Evolutionary conservation across 129 eudicot genomes (phyloP).

Genomic region (Flaveria robusta): DNA sequence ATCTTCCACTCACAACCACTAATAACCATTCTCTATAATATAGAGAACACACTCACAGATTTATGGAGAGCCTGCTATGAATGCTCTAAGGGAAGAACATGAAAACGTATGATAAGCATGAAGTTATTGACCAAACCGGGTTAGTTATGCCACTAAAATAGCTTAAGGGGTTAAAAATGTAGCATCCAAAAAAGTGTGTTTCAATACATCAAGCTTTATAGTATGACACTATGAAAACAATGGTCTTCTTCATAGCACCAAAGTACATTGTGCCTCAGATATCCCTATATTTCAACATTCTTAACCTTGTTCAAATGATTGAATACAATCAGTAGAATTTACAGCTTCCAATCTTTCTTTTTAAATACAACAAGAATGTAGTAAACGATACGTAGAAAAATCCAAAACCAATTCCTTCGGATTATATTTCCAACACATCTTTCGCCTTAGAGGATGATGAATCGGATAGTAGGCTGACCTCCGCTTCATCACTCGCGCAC

Average conservation of each 20-base stretch:
- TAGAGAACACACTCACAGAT: too few species aligned
- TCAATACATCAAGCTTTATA: conserved; percentile 12
- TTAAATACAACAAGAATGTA: conserved; percentile 30
- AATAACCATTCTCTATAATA: too few species aligned
- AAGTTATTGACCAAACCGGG: not conserved
- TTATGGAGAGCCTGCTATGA: too few species aligned
- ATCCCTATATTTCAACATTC: conserved; percentile 16
- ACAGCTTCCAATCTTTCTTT: not conserved
- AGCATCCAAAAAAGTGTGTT: conserved; percentile 15
- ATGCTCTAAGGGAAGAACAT: too few species aligned
- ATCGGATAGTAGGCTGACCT: conserved; percentile 53
- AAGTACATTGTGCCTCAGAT: conserved; percentile 19
- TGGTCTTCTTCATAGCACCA: conserved; percentile 19
- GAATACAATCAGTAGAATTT: not conserved
- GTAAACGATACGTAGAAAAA: not conserved
- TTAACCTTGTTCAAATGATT: conserved; percentile 3
- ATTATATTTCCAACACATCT: conserved; percentile 21
- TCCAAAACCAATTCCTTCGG: conserved; percentile 4
- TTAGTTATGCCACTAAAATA: conserved; percentile 1
- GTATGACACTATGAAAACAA: conserved; percentile 9
- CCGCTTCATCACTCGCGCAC: conserved; percentile 49
- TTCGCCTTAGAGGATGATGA: conserved; percentile 33
- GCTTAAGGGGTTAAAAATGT: conserved; percentile 4
- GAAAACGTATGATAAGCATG: too few species aligned
- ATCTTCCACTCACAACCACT: too few species aligned